Evolutionary conservation across 2,329 filamentous ascomycete genomes (phyloP).

Genomic region (Annulohypoxylon truncatum): DNA sequence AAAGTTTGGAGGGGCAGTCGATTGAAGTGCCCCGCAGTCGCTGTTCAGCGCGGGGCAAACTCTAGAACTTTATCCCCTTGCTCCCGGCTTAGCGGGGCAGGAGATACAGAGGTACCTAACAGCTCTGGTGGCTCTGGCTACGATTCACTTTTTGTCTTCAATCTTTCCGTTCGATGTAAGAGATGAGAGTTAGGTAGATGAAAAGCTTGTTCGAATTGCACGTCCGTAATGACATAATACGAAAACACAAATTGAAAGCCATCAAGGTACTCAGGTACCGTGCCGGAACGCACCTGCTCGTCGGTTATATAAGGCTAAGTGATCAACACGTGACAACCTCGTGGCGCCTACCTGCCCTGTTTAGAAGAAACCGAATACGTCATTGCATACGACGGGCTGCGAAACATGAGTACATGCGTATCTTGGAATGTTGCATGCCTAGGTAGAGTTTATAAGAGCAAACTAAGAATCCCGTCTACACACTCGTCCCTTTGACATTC

Average conservation of each 20-base stretch:
- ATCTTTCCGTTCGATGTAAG: background rate
- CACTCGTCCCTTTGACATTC: background rate
- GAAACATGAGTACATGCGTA: constrained; percentile 8
- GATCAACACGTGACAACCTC: constrained; percentile 25
- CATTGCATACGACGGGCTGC: constrained; percentile 31
- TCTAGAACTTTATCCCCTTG: constrained; percentile 2
- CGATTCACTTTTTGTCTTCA: background rate
- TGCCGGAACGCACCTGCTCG: background rate
- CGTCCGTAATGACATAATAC: background rate
- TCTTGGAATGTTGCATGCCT: constrained; percentile 13
- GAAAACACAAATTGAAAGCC: background rate
- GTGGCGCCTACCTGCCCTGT: constrained; percentile 25
- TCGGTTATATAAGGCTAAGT: constrained; percentile 12
- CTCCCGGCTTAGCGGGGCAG: constrained; percentile 24
- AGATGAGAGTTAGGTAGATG: background rate
- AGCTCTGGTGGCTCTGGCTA: background rate
- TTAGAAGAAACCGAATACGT: constrained; percentile 28
- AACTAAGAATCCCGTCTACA: background rate
- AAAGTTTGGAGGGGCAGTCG: constrained; percentile 51
- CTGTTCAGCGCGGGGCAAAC: constrained; percentile 33
- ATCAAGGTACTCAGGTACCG: constrained; percentile 4
- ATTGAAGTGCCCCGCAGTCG: constrained; percentile 34
- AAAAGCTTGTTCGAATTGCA: background rate
- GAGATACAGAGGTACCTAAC: constrained; percentile 9
- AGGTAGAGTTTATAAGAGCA: constrained; percentile 24